Percentiles rank a stretch among this genome's conserved stretches.
Conservation (phyloP, 768 basidiomycete genomes). For the Pleurotus citrinopileatus region DNA sequence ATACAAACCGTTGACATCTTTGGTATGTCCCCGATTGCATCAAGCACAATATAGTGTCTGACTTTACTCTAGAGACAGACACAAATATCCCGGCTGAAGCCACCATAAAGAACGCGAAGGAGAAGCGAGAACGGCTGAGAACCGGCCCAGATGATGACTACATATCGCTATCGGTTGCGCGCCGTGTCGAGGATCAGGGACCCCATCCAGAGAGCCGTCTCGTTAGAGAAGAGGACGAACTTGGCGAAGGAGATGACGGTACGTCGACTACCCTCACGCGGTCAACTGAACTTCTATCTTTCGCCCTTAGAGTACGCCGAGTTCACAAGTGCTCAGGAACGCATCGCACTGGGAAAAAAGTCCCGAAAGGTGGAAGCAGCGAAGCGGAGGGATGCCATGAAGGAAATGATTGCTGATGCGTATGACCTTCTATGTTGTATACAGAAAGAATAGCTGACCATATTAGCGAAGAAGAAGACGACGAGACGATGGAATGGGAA, state of each 20-base stretch:
- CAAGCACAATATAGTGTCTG: conserved; percentile 2
- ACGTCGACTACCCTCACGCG: conserved; percentile 17
- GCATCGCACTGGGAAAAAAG: conserved; percentile 84
- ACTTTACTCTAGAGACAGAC: conserved; percentile 29
- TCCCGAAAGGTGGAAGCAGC: conserved; percentile 67
- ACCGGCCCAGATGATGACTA: conserved; percentile 60
- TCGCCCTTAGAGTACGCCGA: conserved; percentile 68
- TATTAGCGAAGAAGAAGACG: conserved; percentile 73
- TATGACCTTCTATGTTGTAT: conserved; percentile 33
- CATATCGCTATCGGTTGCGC: conserved; percentile 72
- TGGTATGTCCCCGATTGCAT: conserved; percentile 22
- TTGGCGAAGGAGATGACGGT: conserved; percentile 90
- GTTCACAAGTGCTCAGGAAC: conserved; percentile 83
- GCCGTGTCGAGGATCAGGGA: conserved; percentile 49
- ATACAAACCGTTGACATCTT: conserved; percentile 25
- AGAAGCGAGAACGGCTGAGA: conserved; percentile 69
- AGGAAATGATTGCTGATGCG: conserved; percentile 82
- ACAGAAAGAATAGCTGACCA: neutral
- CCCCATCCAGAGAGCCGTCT: conserved; percentile 86
- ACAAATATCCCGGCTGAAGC: conserved; percentile 67
- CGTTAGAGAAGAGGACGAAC: conserved; percentile 81
- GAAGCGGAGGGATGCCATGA: conserved; percentile 67
- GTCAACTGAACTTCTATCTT: neutral
- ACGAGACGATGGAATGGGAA: conserved; percentile 86
- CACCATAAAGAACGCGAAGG: conserved; percentile 69